Percentiles rank a stretch among this genome's conserved stretches.
Conservation (phyloP, 75 land plant genomes). For the Adiantum capillusveneris region DNA sequence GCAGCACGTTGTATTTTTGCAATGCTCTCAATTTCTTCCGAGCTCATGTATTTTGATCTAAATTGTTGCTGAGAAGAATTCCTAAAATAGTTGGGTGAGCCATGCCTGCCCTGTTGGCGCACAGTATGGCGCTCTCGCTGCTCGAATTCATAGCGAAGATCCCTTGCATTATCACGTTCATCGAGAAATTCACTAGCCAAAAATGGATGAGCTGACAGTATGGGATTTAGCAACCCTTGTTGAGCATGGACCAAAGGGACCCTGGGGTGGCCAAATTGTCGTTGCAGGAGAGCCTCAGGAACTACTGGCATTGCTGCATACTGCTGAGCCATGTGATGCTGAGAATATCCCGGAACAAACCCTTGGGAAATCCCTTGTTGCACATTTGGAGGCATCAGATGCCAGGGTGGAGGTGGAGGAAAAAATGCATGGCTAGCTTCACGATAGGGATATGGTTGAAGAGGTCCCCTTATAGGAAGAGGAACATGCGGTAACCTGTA, state of each 20-base stretch:
- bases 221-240: slow-evolving; percentile 22
- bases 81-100: slow-evolving; percentile 21
- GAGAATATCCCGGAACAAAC: slow-evolving; percentile 27
- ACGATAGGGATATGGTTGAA: slow-evolving; percentile 14
- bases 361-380: slow-evolving; percentile 19
- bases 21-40: slow-evolving; percentile 77
- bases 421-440: slow-evolving; percentile 36
- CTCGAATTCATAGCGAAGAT: slow-evolving; percentile 41
- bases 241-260: slow-evolving; percentile 32
- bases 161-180: slow-evolving; percentile 39
- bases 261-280: slow-evolving; percentile 48
- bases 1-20: slow-evolving; percentile 83
- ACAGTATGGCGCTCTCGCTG: slow-evolving; percentile 33
- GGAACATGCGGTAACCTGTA: slow-evolving; percentile 15
- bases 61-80: slow-evolving; percentile 47
- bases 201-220: slow-evolving; percentile 27
- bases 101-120: slow-evolving; percentile 32
- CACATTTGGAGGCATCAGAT: slow-evolving; percentile 48
- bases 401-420: slow-evolving; percentile 26
- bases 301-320: slow-evolving; percentile 45
- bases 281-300: slow-evolving; percentile 35
- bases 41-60: slow-evolving; percentile 77
- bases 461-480: slow-evolving; percentile 2
- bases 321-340: slow-evolving; percentile 50
- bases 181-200: slow-evolving; percentile 26